Conservation (phyloP, 2,329 filamentous ascomycete species). For the Fusarium protoensiforme region DNA sequence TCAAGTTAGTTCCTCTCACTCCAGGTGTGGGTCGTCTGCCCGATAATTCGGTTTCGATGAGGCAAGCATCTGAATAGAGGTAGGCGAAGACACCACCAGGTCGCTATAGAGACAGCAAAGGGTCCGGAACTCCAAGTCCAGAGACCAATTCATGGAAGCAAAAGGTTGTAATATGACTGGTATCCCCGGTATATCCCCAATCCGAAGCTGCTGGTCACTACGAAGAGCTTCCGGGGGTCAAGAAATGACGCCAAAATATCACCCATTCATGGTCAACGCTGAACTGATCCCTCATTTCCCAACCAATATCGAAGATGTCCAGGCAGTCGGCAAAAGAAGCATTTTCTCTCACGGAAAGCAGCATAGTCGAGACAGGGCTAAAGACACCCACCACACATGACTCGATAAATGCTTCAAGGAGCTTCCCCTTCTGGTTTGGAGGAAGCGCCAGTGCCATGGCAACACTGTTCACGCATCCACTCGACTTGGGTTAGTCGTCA, state of each 20-base stretch:
- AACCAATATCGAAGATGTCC: too few relatives aligned
- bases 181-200: neutral
- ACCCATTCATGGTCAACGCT: too few relatives aligned
- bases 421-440: conserved; percentile 1
- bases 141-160: neutral
- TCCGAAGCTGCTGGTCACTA: neutral
- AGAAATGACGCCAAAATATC: too few relatives aligned
- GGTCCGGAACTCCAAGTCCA: neutral
- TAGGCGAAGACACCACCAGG: neutral
- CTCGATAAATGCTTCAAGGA: too few relatives aligned
- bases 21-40: neutral
- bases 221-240: too few relatives aligned
- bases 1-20: neutral
- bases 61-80: neutral
- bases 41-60: neutral
- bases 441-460: neutral
- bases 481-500: neutral
- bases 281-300: too few relatives aligned
- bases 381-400: too few relatives aligned
- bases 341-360: too few relatives aligned
- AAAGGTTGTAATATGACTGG: neutral
- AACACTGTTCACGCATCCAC: neutral
- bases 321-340: too few relatives aligned
- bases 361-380: too few relatives aligned
- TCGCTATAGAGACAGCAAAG: neutral